phyloP scores from a whole-genome alignment of 2,329 filamentous ascomycete species.

The Penicillium sp. region DNA sequence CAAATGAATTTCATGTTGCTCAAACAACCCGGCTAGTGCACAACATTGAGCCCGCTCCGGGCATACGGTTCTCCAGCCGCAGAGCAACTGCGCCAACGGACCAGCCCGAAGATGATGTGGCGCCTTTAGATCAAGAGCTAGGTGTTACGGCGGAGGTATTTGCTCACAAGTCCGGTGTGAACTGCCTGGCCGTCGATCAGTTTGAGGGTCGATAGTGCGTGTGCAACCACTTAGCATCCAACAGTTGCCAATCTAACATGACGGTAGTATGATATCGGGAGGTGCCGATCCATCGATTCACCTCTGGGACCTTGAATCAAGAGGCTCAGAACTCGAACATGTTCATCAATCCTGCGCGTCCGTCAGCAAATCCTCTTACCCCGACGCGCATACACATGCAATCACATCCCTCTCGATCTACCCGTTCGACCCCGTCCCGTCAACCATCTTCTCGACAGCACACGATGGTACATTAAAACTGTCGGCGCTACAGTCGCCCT shows the following conservation, averaged over 20 bases:
- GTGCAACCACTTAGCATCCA: not conserved
- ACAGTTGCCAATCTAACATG: conserved; percentile 12
- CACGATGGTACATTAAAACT: conserved; percentile 48
- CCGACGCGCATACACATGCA: conserved; percentile 44
- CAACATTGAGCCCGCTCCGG: conserved; percentile 65
- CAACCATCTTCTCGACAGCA: conserved; percentile 47
- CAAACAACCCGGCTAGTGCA: conserved; percentile 65
- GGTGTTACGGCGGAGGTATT: conserved; percentile 30
- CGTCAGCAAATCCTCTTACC: conserved; percentile 36
- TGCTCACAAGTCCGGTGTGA: conserved; percentile 77
- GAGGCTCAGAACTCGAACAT: conserved; percentile 51
- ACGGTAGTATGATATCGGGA: conserved; percentile 70
- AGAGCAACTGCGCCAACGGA: conserved; percentile 20
- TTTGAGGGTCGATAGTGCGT: conserved; percentile 72
- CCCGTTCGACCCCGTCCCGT: conserved; percentile 48
- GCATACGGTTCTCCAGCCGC: conserved; percentile 68
- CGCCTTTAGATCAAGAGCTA: conserved; percentile 14
- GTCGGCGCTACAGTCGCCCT: conserved; percentile 38
- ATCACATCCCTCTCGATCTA: conserved; percentile 50
- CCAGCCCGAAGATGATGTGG: conserved; percentile 10
- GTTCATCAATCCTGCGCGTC: conserved; percentile 53
- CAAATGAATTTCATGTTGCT: conserved; percentile 62
- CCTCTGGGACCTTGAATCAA: conserved; percentile 79
- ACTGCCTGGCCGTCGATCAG: conserved; percentile 73
- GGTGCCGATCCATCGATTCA: conserved; percentile 81